Evolutionary conservation across 2,329 filamentous ascomycete species (phyloP), one percentile per base, ranked within the genome.

Genomic region (Fusarium sp.): DNA sequence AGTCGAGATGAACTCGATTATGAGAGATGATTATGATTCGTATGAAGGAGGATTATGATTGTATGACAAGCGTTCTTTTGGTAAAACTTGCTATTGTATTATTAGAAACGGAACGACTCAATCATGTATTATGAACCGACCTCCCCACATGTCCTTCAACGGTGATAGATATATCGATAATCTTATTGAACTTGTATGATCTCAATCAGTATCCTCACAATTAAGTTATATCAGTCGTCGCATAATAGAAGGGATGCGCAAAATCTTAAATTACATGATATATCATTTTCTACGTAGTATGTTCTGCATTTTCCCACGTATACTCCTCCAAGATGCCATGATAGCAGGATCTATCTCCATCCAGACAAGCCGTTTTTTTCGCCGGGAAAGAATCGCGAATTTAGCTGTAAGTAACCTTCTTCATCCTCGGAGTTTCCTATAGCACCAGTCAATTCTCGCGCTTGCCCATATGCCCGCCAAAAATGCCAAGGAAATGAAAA

Each of bases 61-160:
- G 70, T 73, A 72, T 44, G 66, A 60, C 35, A 50, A 42, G 25
- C 56, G 50, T 47, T 35, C 20, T 47, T 49, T 46, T 58, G 41
- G 49, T 54, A 41, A 44, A 31, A 22, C 22, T 73, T 60, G 55
- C 61, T 60, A 54, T 42, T 65, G 53, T 71, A 71, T 58, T 38
- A 47, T 46, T 59, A 47, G 35, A 27, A 31, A 54, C 46, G 46
- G 35, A 57, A 62, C n/a, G 53, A 54, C n/a, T 47, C 44, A 29
- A 66, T 41, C 33, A 58, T 47, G 36, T 38, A 57, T 42, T 46
- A 27, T 36, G 27, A 53, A 46, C 55, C 39, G 27, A 10, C 31
- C 25, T 39, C 18, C 11, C 14, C 31, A 50, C 31, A 38, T n/a
- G 33, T 41, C 17, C n/a, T 35, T n/a, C 18, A 12, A 18, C 20